These are phyloP conservation scores for Xylaria venustula DNA, from an alignment of 495 filamentous ascomycete genomes.

Conservation along the genomic window DNA sequence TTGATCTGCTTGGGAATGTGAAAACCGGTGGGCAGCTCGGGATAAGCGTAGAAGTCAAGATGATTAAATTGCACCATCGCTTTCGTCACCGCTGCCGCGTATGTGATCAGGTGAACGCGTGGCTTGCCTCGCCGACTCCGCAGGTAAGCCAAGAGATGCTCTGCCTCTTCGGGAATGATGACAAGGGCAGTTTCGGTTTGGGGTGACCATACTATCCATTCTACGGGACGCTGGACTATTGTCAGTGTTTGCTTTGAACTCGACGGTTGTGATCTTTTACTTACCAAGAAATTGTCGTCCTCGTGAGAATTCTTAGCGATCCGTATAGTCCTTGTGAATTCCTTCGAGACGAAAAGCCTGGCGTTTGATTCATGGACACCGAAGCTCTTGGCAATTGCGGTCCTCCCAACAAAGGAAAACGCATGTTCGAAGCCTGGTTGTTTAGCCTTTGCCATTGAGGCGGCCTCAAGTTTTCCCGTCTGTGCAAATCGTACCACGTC, in stretches of 20 bases:
- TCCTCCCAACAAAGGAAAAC: constrained; percentile 29
- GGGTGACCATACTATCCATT: constrained; percentile 36
- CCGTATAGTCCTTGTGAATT: constrained; percentile 31
- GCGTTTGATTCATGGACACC: constrained; percentile 21
- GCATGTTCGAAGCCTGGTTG: constrained; percentile 19
- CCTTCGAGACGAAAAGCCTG: constrained; percentile 33
- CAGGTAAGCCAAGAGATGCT: constrained; percentile 44
- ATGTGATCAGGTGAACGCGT: constrained; percentile 42
- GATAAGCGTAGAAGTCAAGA: constrained; percentile 48
- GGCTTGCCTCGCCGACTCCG: constrained; percentile 9
- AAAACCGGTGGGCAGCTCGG: constrained; percentile 33
- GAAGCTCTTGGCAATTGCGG: constrained; percentile 26
- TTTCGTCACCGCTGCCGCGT: constrained; percentile 51
- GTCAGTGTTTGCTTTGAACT: constrained; percentile 13
- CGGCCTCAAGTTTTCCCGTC: constrained; percentile 21
- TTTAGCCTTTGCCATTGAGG: neutral
- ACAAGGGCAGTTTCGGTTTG: constrained; percentile 40
- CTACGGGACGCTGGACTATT: constrained; percentile 32
- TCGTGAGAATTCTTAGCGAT: constrained; percentile 6
- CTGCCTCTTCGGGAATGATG: constrained; percentile 55
- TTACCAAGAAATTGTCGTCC: constrained; percentile 30
- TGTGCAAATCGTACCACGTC: constrained; percentile 20
- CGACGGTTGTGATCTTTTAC: neutral
- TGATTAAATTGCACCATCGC: constrained; percentile 53
- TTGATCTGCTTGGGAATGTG: constrained; percentile 43